A percentile compares a stretch with the other conserved stretches of the same genome.
Conservation (phyloP, 306 rosid genomes). For the cucumber (Cucumis sativus) region Cucumber_9930_V3 NC_026656.2:22005001-22005500, state of each 20-base stretch:
- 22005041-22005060: slow-evolving; percentile 31
- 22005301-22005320: not conserved
- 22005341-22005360: not conserved
- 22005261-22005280: not conserved
- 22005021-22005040: not conserved
- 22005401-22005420: not conserved
- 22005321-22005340: not conserved
- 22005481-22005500: not conserved
- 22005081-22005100: slow-evolving; percentile 96
- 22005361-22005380: not conserved
- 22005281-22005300: not conserved
- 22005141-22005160: not conserved
- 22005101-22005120: slow-evolving; percentile 93
- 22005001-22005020: slow-evolving; percentile 12
- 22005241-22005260: not conserved
- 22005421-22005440: not conserved
- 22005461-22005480: not conserved
- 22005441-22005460: not conserved
- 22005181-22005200: not conserved
- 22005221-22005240: not conserved
- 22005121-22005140: slow-evolving; percentile 74
- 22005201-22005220: not conserved
- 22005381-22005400: not conserved
- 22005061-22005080: slow-evolving; percentile 89
- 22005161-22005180: not conserved